phyloP scores from a whole-genome alignment of 1,139 yeast species.

The Zygoascus hellenicus region DNA sequence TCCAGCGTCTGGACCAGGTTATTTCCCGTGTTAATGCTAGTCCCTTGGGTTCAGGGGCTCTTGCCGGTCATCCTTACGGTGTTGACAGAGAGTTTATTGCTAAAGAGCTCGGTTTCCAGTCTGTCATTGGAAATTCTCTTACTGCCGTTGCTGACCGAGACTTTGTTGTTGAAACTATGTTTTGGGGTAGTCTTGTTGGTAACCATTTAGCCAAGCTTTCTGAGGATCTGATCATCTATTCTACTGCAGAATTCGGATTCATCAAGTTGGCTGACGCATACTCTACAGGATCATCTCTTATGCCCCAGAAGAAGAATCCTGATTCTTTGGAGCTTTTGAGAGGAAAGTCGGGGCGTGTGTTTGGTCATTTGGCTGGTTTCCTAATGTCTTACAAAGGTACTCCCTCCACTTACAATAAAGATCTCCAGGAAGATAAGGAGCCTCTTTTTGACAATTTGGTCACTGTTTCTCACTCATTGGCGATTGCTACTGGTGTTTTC shows the following conservation, averaged over 20 bases:
- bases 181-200: constrained; percentile 95
- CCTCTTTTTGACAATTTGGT: constrained; percentile 87
- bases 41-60: constrained; percentile 95
- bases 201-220: constrained; percentile 91
- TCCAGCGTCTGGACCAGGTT: constrained; percentile 74
- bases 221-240: constrained; percentile 91
- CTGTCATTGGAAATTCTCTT: constrained; percentile 89
- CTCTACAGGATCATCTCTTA: constrained; percentile 94
- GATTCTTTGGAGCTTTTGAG: constrained; percentile 90
- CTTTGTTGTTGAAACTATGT: constrained; percentile 92
- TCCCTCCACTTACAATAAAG: constrained; percentile 96
- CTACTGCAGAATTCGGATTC: constrained; percentile 96
- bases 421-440: constrained; percentile 98
- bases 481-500: constrained; percentile 93
- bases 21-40: constrained; percentile 77
- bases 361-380: constrained; percentile 92
- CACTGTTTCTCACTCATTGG: constrained; percentile 87
- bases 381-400: constrained; percentile 92
- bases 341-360: constrained; percentile 96
- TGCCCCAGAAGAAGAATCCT: constrained; percentile 99
- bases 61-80: constrained; percentile 98
- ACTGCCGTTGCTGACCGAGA: constrained; percentile 97
- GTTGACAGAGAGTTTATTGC: constrained; percentile 91
- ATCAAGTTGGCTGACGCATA: constrained; percentile 92
- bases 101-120: constrained; percentile 64